Percentiles rank a stretch among this genome's conserved stretches.
phyloP scores from a whole-genome alignment of 73 alveolate species.

The Halteria grandinella region DNA sequence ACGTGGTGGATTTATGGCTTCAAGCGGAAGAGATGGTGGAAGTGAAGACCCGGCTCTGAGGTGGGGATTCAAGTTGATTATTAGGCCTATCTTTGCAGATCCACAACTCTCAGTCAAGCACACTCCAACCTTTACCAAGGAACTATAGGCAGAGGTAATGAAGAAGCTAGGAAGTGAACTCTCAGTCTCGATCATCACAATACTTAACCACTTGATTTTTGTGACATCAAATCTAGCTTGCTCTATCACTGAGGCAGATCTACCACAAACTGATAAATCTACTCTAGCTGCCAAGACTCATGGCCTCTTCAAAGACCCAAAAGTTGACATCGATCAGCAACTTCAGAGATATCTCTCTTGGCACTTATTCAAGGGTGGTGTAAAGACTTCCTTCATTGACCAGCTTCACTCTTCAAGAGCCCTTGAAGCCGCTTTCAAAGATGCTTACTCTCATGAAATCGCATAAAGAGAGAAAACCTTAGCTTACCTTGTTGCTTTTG shows the following conservation, averaged over 20 bases:
- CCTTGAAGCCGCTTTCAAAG: not conserved
- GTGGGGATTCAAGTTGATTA: constrained; percentile 83
- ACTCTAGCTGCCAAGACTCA: too few species aligned
- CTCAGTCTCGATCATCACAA: too few species aligned
- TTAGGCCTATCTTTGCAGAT: constrained; percentile 83
- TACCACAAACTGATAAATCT: not conserved
- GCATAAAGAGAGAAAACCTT: not conserved
- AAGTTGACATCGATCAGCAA: too few species aligned
- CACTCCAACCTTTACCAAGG: not conserved
- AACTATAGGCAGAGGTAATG: not conserved
- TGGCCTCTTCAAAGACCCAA: too few species aligned
- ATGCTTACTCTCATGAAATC: not conserved
- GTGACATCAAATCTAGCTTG: constrained; percentile 12
- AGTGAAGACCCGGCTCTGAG: constrained; percentile 34
- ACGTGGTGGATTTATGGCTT: not conserved
- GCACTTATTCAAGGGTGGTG: constrained; percentile 49
- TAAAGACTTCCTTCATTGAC: constrained; percentile 8
- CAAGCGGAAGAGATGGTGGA: not conserved
- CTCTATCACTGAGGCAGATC: constrained; percentile 15
- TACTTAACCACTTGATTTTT: constrained; percentile 16
- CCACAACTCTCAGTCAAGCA: not conserved
- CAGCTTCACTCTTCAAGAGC: constrained; percentile 3
- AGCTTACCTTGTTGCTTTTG: too few species aligned
- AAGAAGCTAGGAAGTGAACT: constrained; percentile 32
- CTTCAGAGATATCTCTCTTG: constrained; percentile 29